Evolutionary conservation across 2,329 filamentous ascomycete genomes (phyloP).

Genomic region (Coniosporium tulheliwenetii): DNA sequence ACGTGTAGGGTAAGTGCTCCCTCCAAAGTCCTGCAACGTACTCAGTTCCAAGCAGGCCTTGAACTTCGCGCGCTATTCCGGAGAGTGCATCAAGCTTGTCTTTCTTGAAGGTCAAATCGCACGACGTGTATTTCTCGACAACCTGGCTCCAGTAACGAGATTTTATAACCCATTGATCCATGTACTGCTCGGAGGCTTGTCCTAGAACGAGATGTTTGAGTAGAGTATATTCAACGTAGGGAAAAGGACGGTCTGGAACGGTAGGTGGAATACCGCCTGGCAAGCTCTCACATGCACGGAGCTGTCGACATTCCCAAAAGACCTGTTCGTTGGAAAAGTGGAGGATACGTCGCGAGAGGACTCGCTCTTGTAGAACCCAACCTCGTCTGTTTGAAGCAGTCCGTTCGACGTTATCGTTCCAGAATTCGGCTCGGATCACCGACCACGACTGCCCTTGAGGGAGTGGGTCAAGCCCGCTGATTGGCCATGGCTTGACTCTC

Average conservation of each 20-base stretch:
- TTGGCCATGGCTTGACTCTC: neutral
- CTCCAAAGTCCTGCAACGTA: neutral
- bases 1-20: neutral
- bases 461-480: neutral
- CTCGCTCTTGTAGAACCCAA: conserved; percentile 9
- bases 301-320: conserved; percentile 4
- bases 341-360: conserved; percentile 3
- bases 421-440: neutral
- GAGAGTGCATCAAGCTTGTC: neutral
- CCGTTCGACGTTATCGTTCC: neutral
- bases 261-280: conserved; percentile 4
- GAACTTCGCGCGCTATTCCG: neutral
- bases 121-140: neutral
- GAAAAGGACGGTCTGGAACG: too few species aligned
- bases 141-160: neutral
- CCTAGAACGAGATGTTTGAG: neutral
- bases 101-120: neutral
- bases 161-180: neutral
- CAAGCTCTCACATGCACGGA: conserved; percentile 4
- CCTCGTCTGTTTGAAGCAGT: conserved; percentile 1
- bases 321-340: conserved; percentile 4
- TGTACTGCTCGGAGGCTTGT: neutral
- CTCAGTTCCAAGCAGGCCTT: neutral
- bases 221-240: neutral
- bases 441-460: neutral